Evolutionary conservation across 768 basidiomycete genomes (phyloP), one percentile per base, ranked within the genome.

Genomic region (Crepidotus variabilis): DNA sequence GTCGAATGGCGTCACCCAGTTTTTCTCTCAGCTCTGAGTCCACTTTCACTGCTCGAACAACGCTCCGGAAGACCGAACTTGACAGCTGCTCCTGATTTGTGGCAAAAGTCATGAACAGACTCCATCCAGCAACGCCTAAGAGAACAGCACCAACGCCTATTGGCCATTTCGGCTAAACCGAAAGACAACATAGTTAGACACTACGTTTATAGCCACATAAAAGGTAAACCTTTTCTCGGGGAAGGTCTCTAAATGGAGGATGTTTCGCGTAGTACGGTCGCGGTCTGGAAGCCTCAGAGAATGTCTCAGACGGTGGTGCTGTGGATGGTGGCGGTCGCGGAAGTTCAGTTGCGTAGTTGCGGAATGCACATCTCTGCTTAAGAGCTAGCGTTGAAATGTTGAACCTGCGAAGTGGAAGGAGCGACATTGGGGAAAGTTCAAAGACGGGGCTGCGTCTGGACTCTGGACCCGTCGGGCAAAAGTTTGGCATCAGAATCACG

Each of bases 51-150:
- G 81, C 82, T 36, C 80, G 77, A 71, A 88, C 68, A 54, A 91
- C 76, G 61, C 83, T 85, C 47, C 82, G 80, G 57, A 86, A 83
- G 28, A 91, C 84, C 2, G 90, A 91, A 59, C 84, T 87, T 22
- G 88, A 83, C 24, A 91, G 76, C 62, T 84, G 86, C 65, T 92
- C 90, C 66, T 88, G 83, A 72, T 92, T 92, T 55, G 83, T 85
- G 9, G 83, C 85, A 57, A 82, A 85, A 24, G 79, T 75, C 61
- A 90, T 77, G 67, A 92, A 92, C 6, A 76, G 77, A 2, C 71
- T 81, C 90, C 90, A 91, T 6, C 78, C 81, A 0, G 81, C 67
- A 1, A 87, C 68, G 14, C 88, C 90, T 6, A 82, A 56, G 0
- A 73, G 71, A 16, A 77, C 72, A 45, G 82, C 69, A 0, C 73